phyloP scores from a whole-genome alignment of 176 grass and related monocot species.

The Avena insularis region DNA sequence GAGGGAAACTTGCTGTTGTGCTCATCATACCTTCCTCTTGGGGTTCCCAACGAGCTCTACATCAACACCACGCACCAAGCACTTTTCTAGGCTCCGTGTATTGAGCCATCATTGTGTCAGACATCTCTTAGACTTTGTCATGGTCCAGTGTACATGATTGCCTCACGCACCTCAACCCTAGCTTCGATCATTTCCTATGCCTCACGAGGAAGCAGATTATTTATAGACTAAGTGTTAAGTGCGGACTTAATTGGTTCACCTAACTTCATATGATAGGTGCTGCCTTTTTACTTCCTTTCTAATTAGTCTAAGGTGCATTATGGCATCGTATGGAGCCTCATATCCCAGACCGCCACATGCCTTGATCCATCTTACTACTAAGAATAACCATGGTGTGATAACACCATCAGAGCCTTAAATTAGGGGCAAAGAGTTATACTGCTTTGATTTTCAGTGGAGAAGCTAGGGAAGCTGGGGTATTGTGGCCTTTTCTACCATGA shows the following conservation, averaged over 20 bases:
- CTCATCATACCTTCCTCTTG: no score
- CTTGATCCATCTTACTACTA: no score
- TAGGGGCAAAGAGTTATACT: no score
- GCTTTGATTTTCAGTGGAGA: no score
- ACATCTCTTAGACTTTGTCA: background rate
- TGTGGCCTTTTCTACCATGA: no score
- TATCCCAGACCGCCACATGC: no score
- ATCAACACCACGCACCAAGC: no score
- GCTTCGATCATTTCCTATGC: background rate
- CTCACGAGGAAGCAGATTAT: background rate
- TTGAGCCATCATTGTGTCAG: background rate
- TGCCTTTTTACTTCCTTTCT: background rate
- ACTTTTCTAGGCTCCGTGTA: no score
- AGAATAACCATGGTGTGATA: background rate
- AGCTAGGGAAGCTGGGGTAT: no score
- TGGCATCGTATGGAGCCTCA: background rate
- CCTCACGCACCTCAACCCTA: background rate
- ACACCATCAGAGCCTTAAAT: background rate
- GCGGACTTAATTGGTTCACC: background rate
- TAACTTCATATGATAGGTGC: background rate
- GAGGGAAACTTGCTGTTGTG: no score
- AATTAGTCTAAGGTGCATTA: background rate
- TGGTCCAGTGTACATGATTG: background rate
- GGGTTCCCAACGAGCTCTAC: no score
- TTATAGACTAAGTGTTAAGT: background rate